phyloP scores from a whole-genome alignment of 2,329 filamentous ascomycete genomes.

The Orbilia quercus region DNA sequence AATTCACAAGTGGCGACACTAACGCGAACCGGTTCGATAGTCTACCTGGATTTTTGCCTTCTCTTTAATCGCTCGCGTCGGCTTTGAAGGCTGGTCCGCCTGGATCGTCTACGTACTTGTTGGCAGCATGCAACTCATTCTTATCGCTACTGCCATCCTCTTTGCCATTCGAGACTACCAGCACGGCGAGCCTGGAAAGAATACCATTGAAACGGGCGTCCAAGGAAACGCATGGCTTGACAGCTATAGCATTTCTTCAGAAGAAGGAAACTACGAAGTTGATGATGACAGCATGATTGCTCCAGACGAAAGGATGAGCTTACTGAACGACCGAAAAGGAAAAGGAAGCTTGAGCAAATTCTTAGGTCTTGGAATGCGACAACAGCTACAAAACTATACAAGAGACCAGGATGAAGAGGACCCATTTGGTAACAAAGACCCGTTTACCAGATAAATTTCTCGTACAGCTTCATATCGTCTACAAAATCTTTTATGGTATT shows the following conservation, averaged over 20 bases:
- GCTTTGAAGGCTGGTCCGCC: conserved; percentile 56
- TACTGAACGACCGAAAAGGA: conserved; percentile 25
- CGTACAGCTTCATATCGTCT: neutral
- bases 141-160: conserved; percentile 55
- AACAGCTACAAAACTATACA: conserved; percentile 20
- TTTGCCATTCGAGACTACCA: conserved; percentile 56
- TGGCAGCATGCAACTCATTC: conserved; percentile 57
- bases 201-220: conserved; percentile 39
- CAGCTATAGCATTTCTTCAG: conserved; percentile 38
- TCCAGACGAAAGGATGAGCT: conserved; percentile 42
- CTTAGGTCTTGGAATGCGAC: conserved; percentile 13
- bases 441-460: conserved; percentile 9
- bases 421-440: conserved; percentile 11
- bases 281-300: conserved; percentile 47
- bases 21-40: conserved; percentile 46
- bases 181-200: conserved; percentile 47
- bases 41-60: conserved; percentile 60
- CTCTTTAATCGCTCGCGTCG: conserved; percentile 56
- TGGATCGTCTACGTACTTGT: conserved; percentile 58
- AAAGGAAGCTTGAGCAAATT: conserved; percentile 20
- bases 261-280: conserved; percentile 36
- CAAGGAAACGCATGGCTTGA: conserved; percentile 50
- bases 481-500: no score
- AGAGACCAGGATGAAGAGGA: conserved; percentile 14
- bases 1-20: no score